Evolutionary conservation across 1,284 basidiomycete genomes (phyloP), one percentile per base, ranked within the genome.

Genomic region (Cystobasidiaceae sp.): DNA sequence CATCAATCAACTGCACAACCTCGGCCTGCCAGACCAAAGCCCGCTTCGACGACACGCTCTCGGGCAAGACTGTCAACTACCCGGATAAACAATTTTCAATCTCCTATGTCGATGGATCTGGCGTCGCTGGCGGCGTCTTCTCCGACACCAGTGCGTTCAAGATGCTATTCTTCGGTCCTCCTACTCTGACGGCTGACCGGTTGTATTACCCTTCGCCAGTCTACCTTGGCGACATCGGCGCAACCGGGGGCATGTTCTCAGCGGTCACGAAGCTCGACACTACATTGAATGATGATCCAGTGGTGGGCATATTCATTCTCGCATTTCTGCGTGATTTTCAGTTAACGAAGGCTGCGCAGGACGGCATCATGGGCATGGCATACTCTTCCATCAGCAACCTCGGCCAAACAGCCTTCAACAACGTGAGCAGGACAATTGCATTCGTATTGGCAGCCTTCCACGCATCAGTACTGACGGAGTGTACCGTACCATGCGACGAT

Each of bases 91-190:
- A 68, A 0, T 85, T 85, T 75, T 62, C 44, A 6, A 80, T 85
- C 66, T n/a, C 70, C 2, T 87, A 83, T 72, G 84, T 80, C 9
- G 83, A 85, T 71, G 82, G 82, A 15, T 82, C 82, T 7, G 78
- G 77, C 19, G 82, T 82, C 9, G 71, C 73, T 8, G 85, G 84
- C 30, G 74, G 76, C 28, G 77, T 82, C 62, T 85, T 81, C 74
- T 75, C 75, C 2, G 86, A 87, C 69, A 78, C 74, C 6, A 79
- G 84, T 48, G 61, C 64, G 52, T 59, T 11, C 2, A 25, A 11
- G 39, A 1, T n/a, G 45, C 21, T 8, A 8, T 11, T 58, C 7
- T 21, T 27, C 52, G 28, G 34, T 4, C 9, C 25, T 44, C 17
- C 8, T 4, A 21, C 30, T 5, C 9, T 3, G 23, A 48, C 4